Conservation (phyloP, 345 rosid genomes). For the Citrus maxima region DNA sequence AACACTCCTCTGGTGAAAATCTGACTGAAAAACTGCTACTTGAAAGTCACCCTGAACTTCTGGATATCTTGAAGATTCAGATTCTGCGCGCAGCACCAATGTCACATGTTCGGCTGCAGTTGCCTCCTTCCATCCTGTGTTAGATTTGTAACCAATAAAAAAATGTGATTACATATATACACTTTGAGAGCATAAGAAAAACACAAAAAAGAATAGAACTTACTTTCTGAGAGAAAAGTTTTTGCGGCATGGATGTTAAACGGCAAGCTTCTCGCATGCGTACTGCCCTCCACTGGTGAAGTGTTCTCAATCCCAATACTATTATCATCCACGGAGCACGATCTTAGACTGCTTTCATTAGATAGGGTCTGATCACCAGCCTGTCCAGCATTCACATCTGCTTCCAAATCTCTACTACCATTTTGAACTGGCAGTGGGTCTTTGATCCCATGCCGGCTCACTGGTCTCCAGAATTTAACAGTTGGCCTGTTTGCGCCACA, state of each 20-base stretch:
- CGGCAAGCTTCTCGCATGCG: constrained; percentile 31
- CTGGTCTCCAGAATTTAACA: constrained; percentile 47
- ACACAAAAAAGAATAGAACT: constrained; percentile 17
- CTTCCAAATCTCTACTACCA: constrained; percentile 26
- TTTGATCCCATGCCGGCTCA: constrained; percentile 35
- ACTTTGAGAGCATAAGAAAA: background rate
- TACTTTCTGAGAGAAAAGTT: constrained; percentile 79
- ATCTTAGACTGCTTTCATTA: constrained; percentile 20
- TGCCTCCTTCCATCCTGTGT: constrained; percentile 90
- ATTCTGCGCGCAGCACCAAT: constrained; percentile 49
- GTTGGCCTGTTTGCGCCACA: constrained; percentile 22
- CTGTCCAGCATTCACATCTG: constrained; percentile 6
- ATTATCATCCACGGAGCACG: constrained; percentile 2
- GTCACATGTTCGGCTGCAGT: constrained; percentile 60
- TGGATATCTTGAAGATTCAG: constrained; percentile 23
- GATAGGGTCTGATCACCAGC: constrained; percentile 16
- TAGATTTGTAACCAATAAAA: background rate
- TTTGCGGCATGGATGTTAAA: constrained; percentile 59
- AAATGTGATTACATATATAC: background rate
- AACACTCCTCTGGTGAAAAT: constrained; percentile 14
- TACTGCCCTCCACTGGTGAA: constrained; percentile 6
- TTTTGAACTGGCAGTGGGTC: constrained; percentile 16
- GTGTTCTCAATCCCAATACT: constrained; percentile 13
- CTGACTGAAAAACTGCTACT: constrained; percentile 19
- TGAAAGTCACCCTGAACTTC: constrained; percentile 19